phyloP scores from a whole-genome alignment of 768 basidiomycete genomes.

The Macrolepiota albuminosa region DNA sequence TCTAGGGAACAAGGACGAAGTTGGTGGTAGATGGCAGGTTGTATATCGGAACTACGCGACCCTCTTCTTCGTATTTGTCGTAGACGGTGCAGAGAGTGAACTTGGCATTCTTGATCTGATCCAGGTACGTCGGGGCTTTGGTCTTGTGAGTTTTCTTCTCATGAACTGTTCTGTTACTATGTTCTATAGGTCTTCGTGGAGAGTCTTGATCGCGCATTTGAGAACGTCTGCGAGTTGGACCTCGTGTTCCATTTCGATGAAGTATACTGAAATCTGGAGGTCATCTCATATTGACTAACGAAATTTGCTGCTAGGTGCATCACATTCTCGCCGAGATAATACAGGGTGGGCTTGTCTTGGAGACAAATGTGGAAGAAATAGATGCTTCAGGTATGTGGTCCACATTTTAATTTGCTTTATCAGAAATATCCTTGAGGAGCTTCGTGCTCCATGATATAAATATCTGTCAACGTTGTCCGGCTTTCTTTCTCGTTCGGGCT shows the following conservation, averaged over 20 bases:
- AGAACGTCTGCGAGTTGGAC: constrained; percentile 98
- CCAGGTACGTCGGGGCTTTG: constrained; percentile 50
- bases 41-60: constrained; percentile 97
- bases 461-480: neutral
- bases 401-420: neutral
- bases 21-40: constrained; percentile 70
- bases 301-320: constrained; percentile 60
- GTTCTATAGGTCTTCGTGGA: constrained; percentile 86
- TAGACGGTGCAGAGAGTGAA: constrained; percentile 95
- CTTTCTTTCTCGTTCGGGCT: neutral
- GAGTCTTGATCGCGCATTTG: constrained; percentile 90
- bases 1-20: constrained; percentile 50
- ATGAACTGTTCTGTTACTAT: neutral
- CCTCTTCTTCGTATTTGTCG: constrained; percentile 94
- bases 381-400: constrained; percentile 54
- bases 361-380: constrained; percentile 90
- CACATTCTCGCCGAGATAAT: constrained; percentile 95
- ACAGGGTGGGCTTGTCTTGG: constrained; percentile 93
- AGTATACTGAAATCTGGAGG: constrained; percentile 35
- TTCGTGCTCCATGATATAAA: neutral
- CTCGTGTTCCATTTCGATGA: constrained; percentile 99
- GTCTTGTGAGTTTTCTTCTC: neutral
- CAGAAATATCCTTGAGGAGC: neutral
- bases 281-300: neutral
- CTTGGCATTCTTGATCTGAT: constrained; percentile 94